A percentile compares a stretch with the other conserved stretches of the same genome.
These are phyloP conservation scores for Phytopythium sindhum DNA, from an alignment of 352 stramenopile species.

Conservation along the genomic window DNA sequence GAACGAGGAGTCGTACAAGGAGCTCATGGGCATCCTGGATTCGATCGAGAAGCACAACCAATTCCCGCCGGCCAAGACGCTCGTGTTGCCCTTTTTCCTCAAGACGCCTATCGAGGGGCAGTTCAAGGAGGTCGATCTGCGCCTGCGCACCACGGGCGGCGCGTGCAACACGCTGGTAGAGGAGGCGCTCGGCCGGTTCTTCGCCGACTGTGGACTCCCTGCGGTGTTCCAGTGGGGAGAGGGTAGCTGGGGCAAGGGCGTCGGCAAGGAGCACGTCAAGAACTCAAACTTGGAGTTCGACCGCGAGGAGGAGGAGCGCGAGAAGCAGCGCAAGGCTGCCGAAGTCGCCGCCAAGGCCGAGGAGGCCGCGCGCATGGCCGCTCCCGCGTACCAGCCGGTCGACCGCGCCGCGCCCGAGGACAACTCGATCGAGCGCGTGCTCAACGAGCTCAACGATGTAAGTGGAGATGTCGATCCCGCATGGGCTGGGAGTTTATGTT, in stretches of 20 bases:
- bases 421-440: conserved; percentile 50
- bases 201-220: conserved; percentile 58
- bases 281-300: conserved; percentile 70
- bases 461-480: too few relatives aligned
- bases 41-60: conserved; percentile 78
- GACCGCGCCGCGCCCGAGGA: conserved; percentile 39
- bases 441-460: conserved; percentile 61
- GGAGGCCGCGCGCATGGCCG: conserved; percentile 30
- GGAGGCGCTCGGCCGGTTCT: conserved; percentile 67
- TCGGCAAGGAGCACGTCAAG: conserved; percentile 53
- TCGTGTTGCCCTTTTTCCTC: conserved; percentile 65
- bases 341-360: conserved; percentile 33
- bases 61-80: conserved; percentile 69
- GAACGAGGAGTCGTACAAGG: conserved; percentile 79
- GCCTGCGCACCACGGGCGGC: conserved; percentile 63
- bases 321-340: conserved; percentile 34
- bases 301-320: conserved; percentile 41
- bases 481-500: background rate
- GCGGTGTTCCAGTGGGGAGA: conserved; percentile 68
- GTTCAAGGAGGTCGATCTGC: conserved; percentile 67
- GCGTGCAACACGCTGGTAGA: conserved; percentile 80
- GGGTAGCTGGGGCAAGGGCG: conserved; percentile 64
- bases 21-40: conserved; percentile 76
- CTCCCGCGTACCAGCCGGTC: conserved; percentile 52
- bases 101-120: conserved; percentile 62